These are phyloP conservation scores for Begonia masoniana DNA, from an alignment of 306 rosid genomes.

Conservation along the genomic window DNA sequence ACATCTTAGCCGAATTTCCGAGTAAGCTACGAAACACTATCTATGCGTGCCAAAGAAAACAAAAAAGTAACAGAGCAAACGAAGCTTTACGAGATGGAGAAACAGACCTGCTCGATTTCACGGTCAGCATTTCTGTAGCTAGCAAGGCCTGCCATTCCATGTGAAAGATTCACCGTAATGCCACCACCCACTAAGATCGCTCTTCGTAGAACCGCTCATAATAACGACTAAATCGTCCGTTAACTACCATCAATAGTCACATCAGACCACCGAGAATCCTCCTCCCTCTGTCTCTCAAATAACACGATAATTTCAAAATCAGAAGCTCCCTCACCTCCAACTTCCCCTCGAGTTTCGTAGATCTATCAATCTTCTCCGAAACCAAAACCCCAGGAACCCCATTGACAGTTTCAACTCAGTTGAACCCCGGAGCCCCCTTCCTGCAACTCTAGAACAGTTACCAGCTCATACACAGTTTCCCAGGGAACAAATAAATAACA, in stretches of 20 bases:
- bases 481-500: neutral
- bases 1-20: too few relatives aligned
- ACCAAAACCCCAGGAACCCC: slow-evolving; percentile 21
- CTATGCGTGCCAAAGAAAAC: too few relatives aligned
- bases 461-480: slow-evolving; percentile 7
- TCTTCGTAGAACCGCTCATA: slow-evolving; percentile 79
- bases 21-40: too few relatives aligned
- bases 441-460: slow-evolving; percentile 16
- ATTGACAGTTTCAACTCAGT: slow-evolving; percentile 30
- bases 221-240: slow-evolving; percentile 37
- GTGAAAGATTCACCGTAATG: slow-evolving; percentile 52
- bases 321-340: slow-evolving; percentile 16
- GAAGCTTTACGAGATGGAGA: slow-evolving; percentile 4
- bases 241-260: slow-evolving; percentile 67
- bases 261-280: slow-evolving; percentile 12
- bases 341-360: slow-evolving; percentile 22
- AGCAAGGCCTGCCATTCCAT: slow-evolving; percentile 99
- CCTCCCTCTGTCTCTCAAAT: slow-evolving; percentile 11
- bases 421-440: slow-evolving; percentile 4
- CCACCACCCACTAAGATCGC: slow-evolving; percentile 92
- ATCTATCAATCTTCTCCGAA: slow-evolving; percentile 26
- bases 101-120: slow-evolving; percentile 61
- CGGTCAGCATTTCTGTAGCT: slow-evolving; percentile 89
- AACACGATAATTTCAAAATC: slow-evolving; percentile 8
- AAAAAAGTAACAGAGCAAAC: too few relatives aligned